These are phyloP conservation scores for Scenedesmus sp. DNA, from an alignment of 163 green algal species.

Conservation along the genomic window DNA sequence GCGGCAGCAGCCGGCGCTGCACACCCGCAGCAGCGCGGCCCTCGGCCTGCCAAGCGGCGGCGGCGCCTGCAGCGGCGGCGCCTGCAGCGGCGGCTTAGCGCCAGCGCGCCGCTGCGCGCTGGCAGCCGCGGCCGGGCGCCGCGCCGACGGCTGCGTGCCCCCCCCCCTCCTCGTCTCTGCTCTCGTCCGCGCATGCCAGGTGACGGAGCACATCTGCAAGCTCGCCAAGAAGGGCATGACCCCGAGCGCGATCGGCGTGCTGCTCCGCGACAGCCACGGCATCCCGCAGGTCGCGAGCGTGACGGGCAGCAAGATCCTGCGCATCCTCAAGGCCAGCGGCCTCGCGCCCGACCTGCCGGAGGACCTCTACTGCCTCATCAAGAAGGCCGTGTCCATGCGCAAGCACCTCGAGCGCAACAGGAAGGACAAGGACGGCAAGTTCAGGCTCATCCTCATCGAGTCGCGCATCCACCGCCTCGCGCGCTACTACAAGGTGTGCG, in stretches of 20 bases:
- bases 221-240: constrained; percentile 98
- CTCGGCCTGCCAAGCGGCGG: too few relatives aligned
- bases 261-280: constrained; percentile 95
- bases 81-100: background rate
- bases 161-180: background rate
- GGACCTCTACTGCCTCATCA: constrained; percentile 99
- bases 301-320: constrained; percentile 96
- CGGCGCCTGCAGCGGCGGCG: background rate
- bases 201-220: constrained; percentile 95
- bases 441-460: constrained; percentile 97
- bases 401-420: constrained; percentile 99
- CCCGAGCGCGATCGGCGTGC: constrained; percentile 97
- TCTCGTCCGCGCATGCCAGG: constrained; percentile 74
- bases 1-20: background rate
- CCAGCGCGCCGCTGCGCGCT: too few relatives aligned
- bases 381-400: constrained; percentile 99
- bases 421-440: constrained; percentile 99
- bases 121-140: too few relatives aligned
- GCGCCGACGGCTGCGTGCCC: background rate
- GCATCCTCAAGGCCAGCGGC: constrained; percentile 93
- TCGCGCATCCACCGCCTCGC: constrained; percentile 98
- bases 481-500: constrained; percentile 98
- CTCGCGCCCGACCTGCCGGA: constrained; percentile 97
- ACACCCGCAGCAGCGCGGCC: background rate
- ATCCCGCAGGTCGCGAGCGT: constrained; percentile 89